Base-by-base conservation (phyloP, 2,329 filamentous ascomycete genomes). In the Venturia aucupariae region DNA sequence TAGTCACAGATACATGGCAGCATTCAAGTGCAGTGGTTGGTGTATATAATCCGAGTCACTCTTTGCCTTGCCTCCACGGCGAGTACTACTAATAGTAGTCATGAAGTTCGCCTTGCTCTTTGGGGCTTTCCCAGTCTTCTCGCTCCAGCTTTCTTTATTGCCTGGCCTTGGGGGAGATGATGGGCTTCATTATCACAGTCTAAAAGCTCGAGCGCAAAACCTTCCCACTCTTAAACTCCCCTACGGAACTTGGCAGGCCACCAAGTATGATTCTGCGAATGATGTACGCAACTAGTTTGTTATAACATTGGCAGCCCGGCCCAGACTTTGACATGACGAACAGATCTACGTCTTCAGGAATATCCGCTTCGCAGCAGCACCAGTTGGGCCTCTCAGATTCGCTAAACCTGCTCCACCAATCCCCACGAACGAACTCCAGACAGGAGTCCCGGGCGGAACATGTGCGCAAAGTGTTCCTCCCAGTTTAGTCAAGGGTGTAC, bases 311-410 rank as follows among this genome's bases (percentile, higher is more conserved):
- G 4, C n/a, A n/a, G n/a, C n/a, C n/a, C n/a, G 8, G 8, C 24
- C 32, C 24, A n/a, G 19, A 8, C 51, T 41, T 19, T 39, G 32
- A 39, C n/a, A 15, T 3, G 22, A 24, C 15, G 19, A 19, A 13
- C 41, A 68, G 67, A 63, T 67, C 17, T 68, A 67, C 39, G 64
- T 64, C 3, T 68, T 68, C 66, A 66, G 65, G n/a, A 68, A 68
- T 44, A 67, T 68, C 57, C 70, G 75, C 10, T 76, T 72, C 62
- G 74, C 72, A 5, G 70, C 72, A 4, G 69, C 73, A 4, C 72
- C 75, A 7, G 72, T 70, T 2, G 73, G 74, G 1, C 66, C 72
- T 44, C 68, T 75, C 17, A 63, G 67, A 6, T 68, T 64, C 44
- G 59, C 62, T 8, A 67, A 66, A 42, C 67, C 67, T 10, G 51